Base-by-base conservation (phyloP, 1,284 basidiomycete species). In the Ganoderma lingzhi region DNA sequence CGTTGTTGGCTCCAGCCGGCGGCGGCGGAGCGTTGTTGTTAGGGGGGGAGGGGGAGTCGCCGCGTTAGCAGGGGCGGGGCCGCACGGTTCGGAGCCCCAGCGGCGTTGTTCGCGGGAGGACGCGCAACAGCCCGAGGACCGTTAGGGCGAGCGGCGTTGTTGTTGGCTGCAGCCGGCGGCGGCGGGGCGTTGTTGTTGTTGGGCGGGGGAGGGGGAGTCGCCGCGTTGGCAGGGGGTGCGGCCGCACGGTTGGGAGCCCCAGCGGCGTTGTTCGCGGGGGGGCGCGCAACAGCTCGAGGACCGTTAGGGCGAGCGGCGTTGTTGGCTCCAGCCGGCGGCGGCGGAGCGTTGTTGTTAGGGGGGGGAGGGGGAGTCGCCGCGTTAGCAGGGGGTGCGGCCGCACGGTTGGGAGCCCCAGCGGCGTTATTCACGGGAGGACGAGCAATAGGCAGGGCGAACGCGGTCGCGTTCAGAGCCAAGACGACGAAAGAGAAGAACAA, bases 391-490 rank as follows among this genome's bases (percentile, higher is more conserved):
- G 23, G 48, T 12, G 48, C 48, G 10, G 48, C 48, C n/a, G 9
- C 10, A 14, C 23, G 23, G 48, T 51, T 51, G 23, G n/a, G 12
- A 8, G 48, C 23, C 8, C 9, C 48, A 28, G 23, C 23, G 3
- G 48, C 48, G 23, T 28, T 28, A 23, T 12, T 14, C 8, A 23
- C 23, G 60, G 39, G 53, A 32, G 53, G 17, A 45, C 51, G 63
- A 56, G 64, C 64, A 17, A 53, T 17, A 41, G 23, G 30, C 55
- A 60, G 44, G 61, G n/a, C 35, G 59, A 56, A 44, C 45, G 66
- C 37, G 55, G 55, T 44, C 23, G 59, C 63, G 42, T 41, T 55
- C 65, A 65, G 55, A 44, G 51, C 37, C 48, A 70, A 65, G 44
- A 41, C 35, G 61, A 59, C n/a, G 45, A 53, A 32, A n/a, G 59